These are phyloP conservation scores for Cryoendolithus antarcticus DNA, from an alignment of 2,329 filamentous ascomycete genomes.

Conservation along the genomic window DNA sequence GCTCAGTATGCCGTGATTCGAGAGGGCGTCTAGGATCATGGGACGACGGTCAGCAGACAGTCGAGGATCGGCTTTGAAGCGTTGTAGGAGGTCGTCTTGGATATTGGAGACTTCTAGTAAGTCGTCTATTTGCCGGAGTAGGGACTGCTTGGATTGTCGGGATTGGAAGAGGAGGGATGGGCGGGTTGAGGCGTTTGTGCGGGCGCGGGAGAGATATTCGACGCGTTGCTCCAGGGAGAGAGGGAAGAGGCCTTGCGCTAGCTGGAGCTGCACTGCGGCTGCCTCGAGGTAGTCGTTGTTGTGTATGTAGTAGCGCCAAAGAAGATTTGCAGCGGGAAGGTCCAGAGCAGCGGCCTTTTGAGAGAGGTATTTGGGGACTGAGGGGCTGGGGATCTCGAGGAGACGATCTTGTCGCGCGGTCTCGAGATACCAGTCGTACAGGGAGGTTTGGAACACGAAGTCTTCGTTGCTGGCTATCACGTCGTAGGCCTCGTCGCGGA, in stretches of 20 bases:
- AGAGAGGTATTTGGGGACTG: slow-evolving; percentile 75
- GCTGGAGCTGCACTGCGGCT: slow-evolving; percentile 69
- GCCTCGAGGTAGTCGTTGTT: slow-evolving; percentile 74
- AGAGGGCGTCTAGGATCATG: slow-evolving; percentile 49
- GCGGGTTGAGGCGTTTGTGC: slow-evolving; percentile 79
- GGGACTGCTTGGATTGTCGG: slow-evolving; percentile 57
- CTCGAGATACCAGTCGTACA: slow-evolving; percentile 96
- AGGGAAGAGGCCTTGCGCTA: slow-evolving; percentile 71
- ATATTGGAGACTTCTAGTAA: slow-evolving; percentile 88
- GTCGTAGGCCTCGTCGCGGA: slow-evolving; percentile 76
- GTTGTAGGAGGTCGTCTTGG: slow-evolving; percentile 78
- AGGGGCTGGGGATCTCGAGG: slow-evolving; percentile 69
- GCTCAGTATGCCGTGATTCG: slow-evolving; percentile 61
- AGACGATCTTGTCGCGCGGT: slow-evolving; percentile 78
- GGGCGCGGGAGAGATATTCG: slow-evolving; percentile 77
- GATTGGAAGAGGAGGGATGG: slow-evolving; percentile 56
- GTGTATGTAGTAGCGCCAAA: slow-evolving; percentile 87
- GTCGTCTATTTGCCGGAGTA: slow-evolving; percentile 74
- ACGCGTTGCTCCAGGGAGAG: slow-evolving; percentile 77
- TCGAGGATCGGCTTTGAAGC: slow-evolving; percentile 60
- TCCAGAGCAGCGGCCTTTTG: slow-evolving; percentile 56
- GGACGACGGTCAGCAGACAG: slow-evolving; percentile 50
- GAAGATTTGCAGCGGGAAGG: slow-evolving; percentile 69
- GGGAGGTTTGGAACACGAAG: slow-evolving; percentile 84
- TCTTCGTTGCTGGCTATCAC: slow-evolving; percentile 82